phyloP scores from a whole-genome alignment of 768 basidiomycete species.

The Mycena venus region DNA sequence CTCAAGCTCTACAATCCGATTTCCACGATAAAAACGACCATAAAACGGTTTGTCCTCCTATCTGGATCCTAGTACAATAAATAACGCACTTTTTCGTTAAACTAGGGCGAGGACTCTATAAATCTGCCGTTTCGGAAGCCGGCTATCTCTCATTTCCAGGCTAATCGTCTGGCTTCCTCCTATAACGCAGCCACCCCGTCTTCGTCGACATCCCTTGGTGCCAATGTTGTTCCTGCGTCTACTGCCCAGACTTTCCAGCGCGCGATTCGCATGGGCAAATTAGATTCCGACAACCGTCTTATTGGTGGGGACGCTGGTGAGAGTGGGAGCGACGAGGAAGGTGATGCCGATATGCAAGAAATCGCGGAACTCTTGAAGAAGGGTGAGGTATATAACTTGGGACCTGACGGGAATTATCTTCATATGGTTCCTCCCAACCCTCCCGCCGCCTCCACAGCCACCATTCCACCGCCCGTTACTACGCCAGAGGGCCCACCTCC shows the following conservation, averaged over 20 bases:
- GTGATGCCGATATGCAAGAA: constrained; percentile 59
- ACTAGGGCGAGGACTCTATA: constrained; percentile 19
- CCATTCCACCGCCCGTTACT: constrained; percentile 10
- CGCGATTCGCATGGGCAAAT: constrained; percentile 68
- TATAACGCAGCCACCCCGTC: constrained; percentile 57
- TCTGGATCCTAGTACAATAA: background rate
- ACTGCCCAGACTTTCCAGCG: constrained; percentile 62
- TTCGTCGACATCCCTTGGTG: constrained; percentile 55
- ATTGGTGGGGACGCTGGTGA: constrained; percentile 65
- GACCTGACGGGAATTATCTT: constrained; percentile 57
- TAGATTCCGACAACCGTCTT: constrained; percentile 62
- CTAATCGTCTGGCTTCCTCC: constrained; percentile 63
- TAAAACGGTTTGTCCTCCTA: constrained; percentile 52
- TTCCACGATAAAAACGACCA: constrained; percentile 58
- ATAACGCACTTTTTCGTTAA: background rate
- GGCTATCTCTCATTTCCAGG: constrained; percentile 75
- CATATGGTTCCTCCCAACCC: constrained; percentile 37
- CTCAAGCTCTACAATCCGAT: constrained; percentile 64
- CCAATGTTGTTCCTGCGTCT: constrained; percentile 58
- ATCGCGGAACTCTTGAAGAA: constrained; percentile 64
- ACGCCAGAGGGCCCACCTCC: constrained; percentile 39
- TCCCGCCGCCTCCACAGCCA: constrained; percentile 12
- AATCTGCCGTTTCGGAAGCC: constrained; percentile 53
- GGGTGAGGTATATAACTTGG: constrained; percentile 67
- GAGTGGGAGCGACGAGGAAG: constrained; percentile 71